These are phyloP conservation scores for Plasmodium fragile DNA, from an alignment of 169 alveolate genomes.

Conservation along the genomic window DNA sequence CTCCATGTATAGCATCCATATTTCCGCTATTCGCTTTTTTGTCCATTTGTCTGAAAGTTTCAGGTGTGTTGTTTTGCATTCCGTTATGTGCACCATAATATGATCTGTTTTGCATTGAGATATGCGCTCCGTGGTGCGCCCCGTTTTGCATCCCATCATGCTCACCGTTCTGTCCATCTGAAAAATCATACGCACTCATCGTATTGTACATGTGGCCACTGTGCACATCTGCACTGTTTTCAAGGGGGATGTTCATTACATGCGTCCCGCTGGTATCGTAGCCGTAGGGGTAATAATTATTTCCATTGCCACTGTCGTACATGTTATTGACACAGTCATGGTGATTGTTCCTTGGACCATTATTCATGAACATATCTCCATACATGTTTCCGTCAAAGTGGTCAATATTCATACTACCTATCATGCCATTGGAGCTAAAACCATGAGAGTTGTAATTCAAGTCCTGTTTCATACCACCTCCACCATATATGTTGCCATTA, in stretches of 20 bases:
- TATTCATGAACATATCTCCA: not conserved
- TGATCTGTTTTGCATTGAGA: not conserved
- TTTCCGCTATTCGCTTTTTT: not conserved
- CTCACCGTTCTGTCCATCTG: not conserved
- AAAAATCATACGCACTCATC: not conserved
- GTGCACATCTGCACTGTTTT: not conserved
- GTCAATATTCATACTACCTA: not conserved
- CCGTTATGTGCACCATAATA: not conserved
- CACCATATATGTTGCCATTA: not conserved
- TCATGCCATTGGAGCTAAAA: not conserved
- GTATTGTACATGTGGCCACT: slow-evolving; percentile 5
- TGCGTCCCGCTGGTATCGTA: not conserved
- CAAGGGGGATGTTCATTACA: not conserved
- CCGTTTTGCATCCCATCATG: not conserved
- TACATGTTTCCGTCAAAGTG: not conserved
- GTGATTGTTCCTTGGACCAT: not conserved
- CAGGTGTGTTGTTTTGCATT: not conserved
- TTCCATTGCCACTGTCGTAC: not conserved
- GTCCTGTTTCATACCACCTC: not conserved
- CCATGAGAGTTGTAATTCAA: slow-evolving; percentile 11
- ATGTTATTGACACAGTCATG: not conserved
- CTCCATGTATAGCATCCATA: not conserved
- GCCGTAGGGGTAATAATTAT: not conserved
- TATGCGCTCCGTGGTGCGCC: not conserved
- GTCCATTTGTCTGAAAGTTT: not conserved